Conservation (phyloP, 768 basidiomycete species). For the Leccinellum albellum region DNA sequence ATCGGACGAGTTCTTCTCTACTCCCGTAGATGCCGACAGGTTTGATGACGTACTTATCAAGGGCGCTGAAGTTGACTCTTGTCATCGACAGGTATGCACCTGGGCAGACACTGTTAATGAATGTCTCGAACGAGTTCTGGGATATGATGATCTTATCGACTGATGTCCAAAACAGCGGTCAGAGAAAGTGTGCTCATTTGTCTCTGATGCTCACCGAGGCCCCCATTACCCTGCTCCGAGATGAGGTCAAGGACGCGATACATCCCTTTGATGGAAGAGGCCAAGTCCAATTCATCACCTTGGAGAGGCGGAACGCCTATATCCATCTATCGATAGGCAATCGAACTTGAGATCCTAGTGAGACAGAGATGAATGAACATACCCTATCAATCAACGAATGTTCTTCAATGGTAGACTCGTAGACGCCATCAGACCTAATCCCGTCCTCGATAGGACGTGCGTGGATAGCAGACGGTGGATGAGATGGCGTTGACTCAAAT, state of each 20-base stretch:
- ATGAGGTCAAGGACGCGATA: constrained; percentile 54
- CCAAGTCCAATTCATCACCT: constrained; percentile 19
- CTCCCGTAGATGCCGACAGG: constrained; percentile 59
- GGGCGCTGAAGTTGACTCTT: constrained; percentile 50
- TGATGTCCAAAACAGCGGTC: constrained; percentile 17
- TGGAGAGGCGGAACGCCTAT: constrained; percentile 1
- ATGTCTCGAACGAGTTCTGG: constrained; percentile 44
- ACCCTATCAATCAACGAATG: constrained; percentile 6
- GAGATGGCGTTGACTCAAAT: constrained; percentile 4
- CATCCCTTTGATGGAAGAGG: constrained; percentile 40
- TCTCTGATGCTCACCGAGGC: constrained; percentile 40
- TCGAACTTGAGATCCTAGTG: background rate
- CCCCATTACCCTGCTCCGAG: constrained; percentile 46
- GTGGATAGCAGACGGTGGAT: background rate
- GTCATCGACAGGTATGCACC: constrained; percentile 53
- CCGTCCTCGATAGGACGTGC: background rate
- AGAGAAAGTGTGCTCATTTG: background rate
- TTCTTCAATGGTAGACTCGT: constrained; percentile 12
- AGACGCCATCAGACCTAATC: constrained; percentile 6
- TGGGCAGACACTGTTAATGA: constrained; percentile 47
- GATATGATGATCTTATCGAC: constrained; percentile 64
- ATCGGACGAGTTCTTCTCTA: constrained; percentile 45
- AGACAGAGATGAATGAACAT: background rate
- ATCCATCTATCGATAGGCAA: constrained; percentile 16
- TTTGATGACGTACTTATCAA: constrained; percentile 45